Conservation (phyloP, 2,329 filamentous ascomycete species). For the Metarhizium rileyi region DNA sequence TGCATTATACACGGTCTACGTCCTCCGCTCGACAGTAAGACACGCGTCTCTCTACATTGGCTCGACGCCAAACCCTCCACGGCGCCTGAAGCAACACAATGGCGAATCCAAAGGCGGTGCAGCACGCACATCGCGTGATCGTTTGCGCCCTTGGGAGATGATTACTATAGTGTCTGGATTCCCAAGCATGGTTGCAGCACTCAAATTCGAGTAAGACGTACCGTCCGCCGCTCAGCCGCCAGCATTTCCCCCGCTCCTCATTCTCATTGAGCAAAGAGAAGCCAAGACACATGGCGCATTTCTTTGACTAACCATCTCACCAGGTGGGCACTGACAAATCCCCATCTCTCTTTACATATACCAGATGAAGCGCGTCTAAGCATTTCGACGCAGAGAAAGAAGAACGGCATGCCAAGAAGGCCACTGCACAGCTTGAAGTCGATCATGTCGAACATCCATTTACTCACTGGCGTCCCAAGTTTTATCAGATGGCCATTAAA, state of each 20-base stretch:
- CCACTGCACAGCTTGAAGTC: slow-evolving; percentile 54
- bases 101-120: slow-evolving; percentile 75
- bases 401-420: slow-evolving; percentile 43
- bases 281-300: neutral
- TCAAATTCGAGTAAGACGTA: slow-evolving; percentile 80
- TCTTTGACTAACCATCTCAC: slow-evolving; percentile 1
- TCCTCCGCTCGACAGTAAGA: slow-evolving; percentile 72
- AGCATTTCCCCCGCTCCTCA: neutral
- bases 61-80: slow-evolving; percentile 78
- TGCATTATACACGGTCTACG: slow-evolving; percentile 86
- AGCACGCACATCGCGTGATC: slow-evolving; percentile 57
- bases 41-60: slow-evolving; percentile 74
- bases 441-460: slow-evolving; percentile 69
- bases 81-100: slow-evolving; percentile 87
- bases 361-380: slow-evolving; percentile 51
- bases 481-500: slow-evolving; percentile 77
- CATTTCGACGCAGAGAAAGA: slow-evolving; percentile 39
- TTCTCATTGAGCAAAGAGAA: neutral
- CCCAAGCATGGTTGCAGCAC: slow-evolving; percentile 71
- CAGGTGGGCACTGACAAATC: slow-evolving; percentile 88
- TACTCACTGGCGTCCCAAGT: slow-evolving; percentile 68
- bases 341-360: slow-evolving; percentile 72
- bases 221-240: neutral
- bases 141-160: slow-evolving; percentile 84
- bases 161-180: slow-evolving; percentile 79